phyloP scores from a whole-genome alignment of 305 asterid genomes.

The Petunia hybrid region DNA sequence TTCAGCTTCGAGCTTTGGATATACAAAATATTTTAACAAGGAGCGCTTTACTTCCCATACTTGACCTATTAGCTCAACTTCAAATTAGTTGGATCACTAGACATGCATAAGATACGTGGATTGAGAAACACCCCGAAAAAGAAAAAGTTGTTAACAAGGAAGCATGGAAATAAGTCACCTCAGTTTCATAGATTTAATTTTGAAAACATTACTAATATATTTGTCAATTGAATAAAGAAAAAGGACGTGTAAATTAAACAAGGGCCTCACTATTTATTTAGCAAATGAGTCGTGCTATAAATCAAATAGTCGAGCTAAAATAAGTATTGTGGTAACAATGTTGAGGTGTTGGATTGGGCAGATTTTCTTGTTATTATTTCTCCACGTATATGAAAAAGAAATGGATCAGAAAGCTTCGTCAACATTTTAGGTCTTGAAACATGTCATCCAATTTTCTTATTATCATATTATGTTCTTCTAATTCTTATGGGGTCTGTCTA shows the following conservation, averaged over 20 bases:
- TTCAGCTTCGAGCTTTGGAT: too few relatives aligned
- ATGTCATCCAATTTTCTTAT: background rate
- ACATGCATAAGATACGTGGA: too few relatives aligned
- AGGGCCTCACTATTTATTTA: conserved; percentile 8
- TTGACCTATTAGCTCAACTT: too few relatives aligned
- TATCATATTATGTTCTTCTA: background rate
- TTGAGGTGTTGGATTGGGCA: background rate
- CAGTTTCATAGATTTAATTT: background rate
- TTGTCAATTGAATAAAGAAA: background rate
- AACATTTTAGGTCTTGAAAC: too few relatives aligned
- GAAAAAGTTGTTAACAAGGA: too few relatives aligned
- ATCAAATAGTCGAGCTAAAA: background rate
- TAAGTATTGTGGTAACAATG: background rate
- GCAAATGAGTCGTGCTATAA: background rate
- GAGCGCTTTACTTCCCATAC: too few relatives aligned
- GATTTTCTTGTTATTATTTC: too few relatives aligned
- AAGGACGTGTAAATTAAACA: background rate
- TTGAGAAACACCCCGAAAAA: too few relatives aligned
- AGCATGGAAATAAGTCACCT: background rate
- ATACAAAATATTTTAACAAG: too few relatives aligned
- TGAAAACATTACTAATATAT: background rate
- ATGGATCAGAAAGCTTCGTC: too few relatives aligned
- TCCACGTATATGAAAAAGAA: too few relatives aligned
- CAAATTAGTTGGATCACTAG: too few relatives aligned
- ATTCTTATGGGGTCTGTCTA: background rate